Evolutionary conservation across 345 rosid species (phyloP).

Genomic region (Turritis glabra): DNA sequence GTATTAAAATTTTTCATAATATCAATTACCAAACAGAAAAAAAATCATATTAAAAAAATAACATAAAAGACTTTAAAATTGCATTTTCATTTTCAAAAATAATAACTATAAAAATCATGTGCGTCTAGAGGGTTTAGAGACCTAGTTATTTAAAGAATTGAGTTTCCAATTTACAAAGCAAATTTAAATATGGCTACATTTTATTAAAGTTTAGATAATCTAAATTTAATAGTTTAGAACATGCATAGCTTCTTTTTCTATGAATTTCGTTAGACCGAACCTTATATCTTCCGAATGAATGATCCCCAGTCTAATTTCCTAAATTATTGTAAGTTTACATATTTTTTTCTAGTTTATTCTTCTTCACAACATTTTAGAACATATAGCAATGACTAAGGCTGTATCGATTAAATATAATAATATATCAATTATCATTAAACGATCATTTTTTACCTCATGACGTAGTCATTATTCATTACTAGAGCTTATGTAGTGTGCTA

Average conservation of each 20-base stretch:
- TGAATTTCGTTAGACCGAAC: background rate
- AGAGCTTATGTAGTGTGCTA: background rate
- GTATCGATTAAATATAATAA: background rate
- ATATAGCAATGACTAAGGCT: background rate
- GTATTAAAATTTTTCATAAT: too few species aligned
- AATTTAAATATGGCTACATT: too few species aligned
- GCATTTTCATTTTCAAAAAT: too few species aligned
- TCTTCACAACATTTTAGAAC: background rate
- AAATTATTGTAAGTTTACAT: too few species aligned
- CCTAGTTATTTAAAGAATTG: background rate
- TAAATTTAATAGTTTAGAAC: background rate
- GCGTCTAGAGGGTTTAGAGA: too few species aligned
- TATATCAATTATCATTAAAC: background rate
- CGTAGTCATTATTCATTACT: background rate
- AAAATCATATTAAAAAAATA: too few species aligned
- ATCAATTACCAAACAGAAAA: too few species aligned
- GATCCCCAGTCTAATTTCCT: background rate
- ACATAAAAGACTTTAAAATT: too few species aligned
- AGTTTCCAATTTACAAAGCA: background rate
- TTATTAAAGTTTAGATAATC: background rate
- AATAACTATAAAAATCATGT: too few species aligned
- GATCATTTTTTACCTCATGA: background rate
- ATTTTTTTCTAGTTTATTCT: background rate
- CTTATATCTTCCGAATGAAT: background rate
- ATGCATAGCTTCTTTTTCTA: background rate